phyloP scores from a whole-genome alignment of 805 yeast genomes.

The Saccharomycopsis selenospora region DNA sequence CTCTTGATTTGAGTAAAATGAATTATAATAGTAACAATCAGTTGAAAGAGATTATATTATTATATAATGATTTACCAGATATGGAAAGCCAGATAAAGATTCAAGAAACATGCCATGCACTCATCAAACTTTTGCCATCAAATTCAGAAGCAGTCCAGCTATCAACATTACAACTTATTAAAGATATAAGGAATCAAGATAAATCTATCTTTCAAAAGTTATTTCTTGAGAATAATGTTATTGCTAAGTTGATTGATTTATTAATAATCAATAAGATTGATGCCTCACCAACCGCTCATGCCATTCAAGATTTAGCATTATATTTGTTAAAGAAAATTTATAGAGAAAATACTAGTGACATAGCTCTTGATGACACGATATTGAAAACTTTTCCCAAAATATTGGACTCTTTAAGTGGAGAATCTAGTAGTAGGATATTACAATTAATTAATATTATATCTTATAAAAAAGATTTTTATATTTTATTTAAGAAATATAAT shows the following conservation, averaged over 20 bases:
- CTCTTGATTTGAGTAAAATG: background rate
- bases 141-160: constrained; percentile 19
- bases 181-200: constrained; percentile 10
- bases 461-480: constrained; percentile 5
- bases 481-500: constrained; percentile 10
- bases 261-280: background rate
- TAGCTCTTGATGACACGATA: constrained; percentile 11
- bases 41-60: constrained; percentile 7
- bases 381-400: constrained; percentile 8
- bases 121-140: constrained; percentile 16
- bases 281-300: background rate
- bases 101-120: constrained; percentile 15
- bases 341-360: background rate
- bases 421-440: background rate
- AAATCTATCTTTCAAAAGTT: constrained; percentile 9
- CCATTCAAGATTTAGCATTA: background rate
- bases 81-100: constrained; percentile 10
- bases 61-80: constrained; percentile 10
- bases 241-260: constrained; percentile 12
- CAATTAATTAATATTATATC: constrained; percentile 14
- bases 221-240: constrained; percentile 8
- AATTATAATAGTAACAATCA: background rate
- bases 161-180: constrained; percentile 8
- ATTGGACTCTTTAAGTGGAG: background rate
- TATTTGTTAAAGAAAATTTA: background rate